Evolutionary conservation across 2,329 filamentous ascomycete species (phyloP).

Genomic region (Rhinocladiella similis): DNA sequence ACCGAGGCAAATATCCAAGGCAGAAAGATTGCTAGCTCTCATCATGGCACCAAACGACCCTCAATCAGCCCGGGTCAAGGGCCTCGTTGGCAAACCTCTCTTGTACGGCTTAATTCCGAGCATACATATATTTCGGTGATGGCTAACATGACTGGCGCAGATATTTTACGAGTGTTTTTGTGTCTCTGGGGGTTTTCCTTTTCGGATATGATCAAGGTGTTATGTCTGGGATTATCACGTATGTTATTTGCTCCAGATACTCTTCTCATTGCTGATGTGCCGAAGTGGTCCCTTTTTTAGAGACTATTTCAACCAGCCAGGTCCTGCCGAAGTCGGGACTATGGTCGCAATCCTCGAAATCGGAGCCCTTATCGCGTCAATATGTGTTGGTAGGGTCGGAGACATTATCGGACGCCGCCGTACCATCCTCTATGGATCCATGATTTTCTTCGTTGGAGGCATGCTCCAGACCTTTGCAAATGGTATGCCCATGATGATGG

Average conservation of each 20-base stretch:
- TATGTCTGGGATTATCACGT: conserved; percentile 71
- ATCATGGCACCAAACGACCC: conserved; percentile 81
- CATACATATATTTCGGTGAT: conserved; percentile 16
- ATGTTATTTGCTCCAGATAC: conserved; percentile 31
- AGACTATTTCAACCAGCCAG: conserved; percentile 88
- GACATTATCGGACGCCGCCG: conserved; percentile 86
- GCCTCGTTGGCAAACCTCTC: conserved; percentile 92
- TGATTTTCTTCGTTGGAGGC: conserved; percentile 82
- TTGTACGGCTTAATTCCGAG: conserved; percentile 62
- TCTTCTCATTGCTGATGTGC: conserved; percentile 17
- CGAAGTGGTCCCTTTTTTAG: conserved; percentile 80
- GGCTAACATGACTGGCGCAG: conserved; percentile 46
- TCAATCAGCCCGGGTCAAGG: conserved; percentile 71
- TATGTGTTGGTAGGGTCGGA: conserved; percentile 82
- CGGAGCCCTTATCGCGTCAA: conserved; percentile 85
- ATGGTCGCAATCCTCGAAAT: conserved; percentile 98
- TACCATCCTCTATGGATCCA: conserved; percentile 91
- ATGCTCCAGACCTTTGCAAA: conserved; percentile 79
- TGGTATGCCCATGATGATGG: conserved; percentile 84
- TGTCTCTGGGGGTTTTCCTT: conserved; percentile 63
- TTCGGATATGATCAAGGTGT: conserved; percentile 67
- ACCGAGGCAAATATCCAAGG: conserved; percentile 62
- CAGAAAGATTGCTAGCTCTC: conserved; percentile 70
- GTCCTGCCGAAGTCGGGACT: conserved; percentile 83
- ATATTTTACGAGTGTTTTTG: conserved; percentile 87